Percentiles rank a stretch among this genome's conserved stretches.
Conservation (phyloP, 202 grass and related monocot species). For the Brachypodium distachyon region DNA sequence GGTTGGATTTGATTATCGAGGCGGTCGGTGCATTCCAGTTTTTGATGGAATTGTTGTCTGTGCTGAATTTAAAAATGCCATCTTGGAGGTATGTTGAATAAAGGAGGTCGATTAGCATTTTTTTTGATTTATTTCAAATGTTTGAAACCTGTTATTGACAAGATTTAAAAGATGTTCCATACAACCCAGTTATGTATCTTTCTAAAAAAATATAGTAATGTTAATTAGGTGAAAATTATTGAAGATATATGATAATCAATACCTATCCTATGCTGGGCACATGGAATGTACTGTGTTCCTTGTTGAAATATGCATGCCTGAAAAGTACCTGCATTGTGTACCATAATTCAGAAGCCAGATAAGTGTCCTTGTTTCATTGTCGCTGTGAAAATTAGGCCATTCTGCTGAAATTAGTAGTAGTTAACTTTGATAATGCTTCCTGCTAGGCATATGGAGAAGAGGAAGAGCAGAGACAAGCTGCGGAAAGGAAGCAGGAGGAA, state of each 20-base stretch:
- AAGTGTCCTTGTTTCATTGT: background rate
- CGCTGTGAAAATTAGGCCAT: background rate
- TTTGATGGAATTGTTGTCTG: slow-evolving; percentile 90
- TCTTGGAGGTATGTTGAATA: slow-evolving; percentile 65
- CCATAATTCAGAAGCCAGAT: no score
- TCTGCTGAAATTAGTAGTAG: no score
- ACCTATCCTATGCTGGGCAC: background rate
- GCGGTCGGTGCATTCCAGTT: slow-evolving; percentile 49
- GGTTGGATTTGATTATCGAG: slow-evolving; percentile 92
- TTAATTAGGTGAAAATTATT: background rate
- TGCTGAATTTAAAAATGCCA: slow-evolving; percentile 58
- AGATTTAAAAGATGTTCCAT: background rate
- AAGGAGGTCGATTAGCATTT: background rate
- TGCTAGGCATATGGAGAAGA: slow-evolving; percentile 69
- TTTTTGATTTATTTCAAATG: slow-evolving; percentile 15
- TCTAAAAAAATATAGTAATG: no score
- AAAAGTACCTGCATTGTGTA: background rate
- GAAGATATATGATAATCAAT: background rate
- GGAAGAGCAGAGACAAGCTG: slow-evolving; percentile 49
- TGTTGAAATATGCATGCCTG: background rate
- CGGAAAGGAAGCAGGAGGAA: slow-evolving; percentile 59
- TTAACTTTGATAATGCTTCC: background rate
- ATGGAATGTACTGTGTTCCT: background rate
- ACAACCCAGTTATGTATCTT: background rate
- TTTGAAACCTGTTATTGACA: background rate